phyloP scores from a whole-genome alignment of 1,284 basidiomycete genomes.

The Pseudozyma thailandica region DNA sequence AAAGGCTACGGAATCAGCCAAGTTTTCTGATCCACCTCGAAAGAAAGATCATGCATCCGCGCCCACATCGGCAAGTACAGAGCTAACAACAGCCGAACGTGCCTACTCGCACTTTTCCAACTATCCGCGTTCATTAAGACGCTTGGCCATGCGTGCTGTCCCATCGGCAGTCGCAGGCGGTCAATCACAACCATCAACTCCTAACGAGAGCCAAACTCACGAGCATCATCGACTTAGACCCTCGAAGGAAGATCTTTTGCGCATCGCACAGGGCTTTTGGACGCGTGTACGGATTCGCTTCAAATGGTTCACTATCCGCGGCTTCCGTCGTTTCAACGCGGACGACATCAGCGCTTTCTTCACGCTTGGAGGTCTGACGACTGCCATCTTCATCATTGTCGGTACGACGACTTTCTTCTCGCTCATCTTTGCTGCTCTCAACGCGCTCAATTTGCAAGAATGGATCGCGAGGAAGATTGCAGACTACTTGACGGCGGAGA shows the following conservation, averaged over 20 bases:
- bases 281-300: constrained; percentile 89
- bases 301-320: constrained; percentile 96
- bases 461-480: constrained; percentile 89
- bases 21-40: background rate
- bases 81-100: constrained; percentile 33
- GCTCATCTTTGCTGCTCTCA: constrained; percentile 86
- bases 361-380: constrained; percentile 82
- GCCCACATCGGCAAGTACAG: constrained; percentile 11
- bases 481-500: constrained; percentile 90
- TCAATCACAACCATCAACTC: constrained; percentile 3
- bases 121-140: constrained; percentile 59
- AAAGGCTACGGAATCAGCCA: background rate
- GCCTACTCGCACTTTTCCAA: constrained; percentile 57
- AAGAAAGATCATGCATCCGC: background rate
- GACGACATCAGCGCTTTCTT: constrained; percentile 97
- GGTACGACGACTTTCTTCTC: constrained; percentile 98
- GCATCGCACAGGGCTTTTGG: constrained; percentile 87
- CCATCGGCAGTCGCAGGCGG: constrained; percentile 20
- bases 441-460: constrained; percentile 92
- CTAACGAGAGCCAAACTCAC: constrained; percentile 16
- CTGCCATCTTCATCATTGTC: constrained; percentile 90
- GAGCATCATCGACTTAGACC: constrained; percentile 42
- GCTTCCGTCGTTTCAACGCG: constrained; percentile 92
- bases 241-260: constrained; percentile 77
- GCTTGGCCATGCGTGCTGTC: constrained; percentile 58